phyloP scores from a whole-genome alignment of 2,329 filamentous ascomycete species.

The Fusarium dlaminii region DNA sequence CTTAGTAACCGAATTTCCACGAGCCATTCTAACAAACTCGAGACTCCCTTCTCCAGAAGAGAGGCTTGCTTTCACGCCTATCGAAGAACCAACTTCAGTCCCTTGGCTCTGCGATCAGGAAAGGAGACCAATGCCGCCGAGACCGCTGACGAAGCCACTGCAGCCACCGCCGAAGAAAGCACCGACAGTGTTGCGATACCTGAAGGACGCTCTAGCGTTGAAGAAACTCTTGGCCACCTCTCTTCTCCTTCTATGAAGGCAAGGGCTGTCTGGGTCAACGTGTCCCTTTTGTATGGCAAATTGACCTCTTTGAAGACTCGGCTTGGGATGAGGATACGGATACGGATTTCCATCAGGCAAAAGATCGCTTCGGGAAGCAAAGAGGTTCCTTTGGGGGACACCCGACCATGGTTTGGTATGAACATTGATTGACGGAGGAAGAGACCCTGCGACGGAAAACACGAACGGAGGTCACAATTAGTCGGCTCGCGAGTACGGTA shows the following conservation, averaged over 20 bases:
- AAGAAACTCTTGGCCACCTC: neutral
- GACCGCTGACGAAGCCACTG: neutral
- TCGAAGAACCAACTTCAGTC: rapidly evolving
- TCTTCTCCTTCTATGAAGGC: neutral
- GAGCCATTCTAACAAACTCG: rapidly evolving
- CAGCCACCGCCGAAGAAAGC: neutral
- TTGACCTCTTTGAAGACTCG: rapidly evolving
- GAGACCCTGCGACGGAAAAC: neutral
- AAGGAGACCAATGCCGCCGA: neutral
- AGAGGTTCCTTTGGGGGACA: neutral
- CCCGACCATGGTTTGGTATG: neutral
- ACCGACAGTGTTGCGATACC: neutral
- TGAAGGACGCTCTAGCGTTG: rapidly evolving
- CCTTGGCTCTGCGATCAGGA: neutral
- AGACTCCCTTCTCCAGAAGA: rapidly evolving
- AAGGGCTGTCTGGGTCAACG: neutral
- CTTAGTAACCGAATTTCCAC: rapidly evolving
- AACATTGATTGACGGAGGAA: rapidly evolving
- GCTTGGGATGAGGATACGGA: neutral
- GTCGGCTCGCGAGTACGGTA: too few relatives aligned
- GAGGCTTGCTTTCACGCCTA: rapidly evolving
- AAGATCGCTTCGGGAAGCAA: neutral
- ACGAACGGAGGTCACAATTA: neutral
- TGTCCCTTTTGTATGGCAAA: rapidly evolving
- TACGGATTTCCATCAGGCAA: rapidly evolving